phyloP scores from a whole-genome alignment of 257 asterid genomes.

The Haberlea rhodopensis region DNA sequence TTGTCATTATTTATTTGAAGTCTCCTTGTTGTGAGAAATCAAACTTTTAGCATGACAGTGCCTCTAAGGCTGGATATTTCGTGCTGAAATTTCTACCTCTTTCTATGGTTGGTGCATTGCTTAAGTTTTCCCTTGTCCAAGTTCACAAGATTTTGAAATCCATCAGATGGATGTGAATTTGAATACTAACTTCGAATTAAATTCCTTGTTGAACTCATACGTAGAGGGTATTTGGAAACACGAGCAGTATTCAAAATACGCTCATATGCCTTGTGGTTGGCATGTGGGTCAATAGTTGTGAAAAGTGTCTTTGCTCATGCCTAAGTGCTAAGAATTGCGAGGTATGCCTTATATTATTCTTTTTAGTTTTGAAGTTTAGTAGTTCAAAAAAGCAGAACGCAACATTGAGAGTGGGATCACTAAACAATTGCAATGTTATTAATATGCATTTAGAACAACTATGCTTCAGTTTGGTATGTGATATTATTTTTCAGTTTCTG shows the following conservation, averaged over 20 bases:
- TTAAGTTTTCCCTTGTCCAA: too few relatives aligned
- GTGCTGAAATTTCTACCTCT: too few relatives aligned
- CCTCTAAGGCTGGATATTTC: background rate
- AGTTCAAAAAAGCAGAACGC: background rate
- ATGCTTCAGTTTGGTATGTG: background rate
- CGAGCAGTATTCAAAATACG: background rate
- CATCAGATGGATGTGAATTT: background rate
- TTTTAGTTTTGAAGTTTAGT: too few relatives aligned
- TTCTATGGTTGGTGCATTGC: too few relatives aligned
- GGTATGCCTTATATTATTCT: too few relatives aligned
- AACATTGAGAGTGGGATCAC: constrained; percentile 11
- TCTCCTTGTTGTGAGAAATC: constrained; percentile 24
- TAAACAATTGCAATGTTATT: constrained; percentile 1
- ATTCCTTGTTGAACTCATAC: too few relatives aligned
- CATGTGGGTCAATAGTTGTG: constrained; percentile 13
- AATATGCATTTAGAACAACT: background rate
- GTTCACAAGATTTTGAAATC: background rate
- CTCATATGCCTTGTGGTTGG: background rate
- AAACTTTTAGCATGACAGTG: background rate
- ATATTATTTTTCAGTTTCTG: constrained; percentile 8
- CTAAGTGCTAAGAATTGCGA: constrained; percentile 4
- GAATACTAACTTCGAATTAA: constrained; percentile 10
- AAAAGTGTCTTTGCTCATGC: too few relatives aligned
- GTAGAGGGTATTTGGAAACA: too few relatives aligned
- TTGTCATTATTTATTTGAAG: constrained; percentile 22